A percentile compares a stretch with the other conserved stretches of the same genome.
phyloP scores from a whole-genome alignment of 805 yeast genomes.

The Suhomyces vadensis region DNA sequence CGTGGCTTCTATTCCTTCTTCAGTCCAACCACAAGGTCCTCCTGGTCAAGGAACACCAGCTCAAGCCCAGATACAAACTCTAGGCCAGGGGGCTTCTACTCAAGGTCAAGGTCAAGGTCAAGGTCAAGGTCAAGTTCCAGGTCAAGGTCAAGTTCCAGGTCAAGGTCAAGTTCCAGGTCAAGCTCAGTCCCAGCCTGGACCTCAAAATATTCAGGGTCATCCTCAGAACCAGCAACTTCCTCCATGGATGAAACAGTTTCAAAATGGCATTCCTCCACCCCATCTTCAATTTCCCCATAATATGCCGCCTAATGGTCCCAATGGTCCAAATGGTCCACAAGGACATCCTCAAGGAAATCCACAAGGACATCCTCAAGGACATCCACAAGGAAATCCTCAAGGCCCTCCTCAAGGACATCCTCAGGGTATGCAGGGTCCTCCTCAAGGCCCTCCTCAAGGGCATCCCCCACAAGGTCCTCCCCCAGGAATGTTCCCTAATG shows the following conservation, averaged over 20 bases:
- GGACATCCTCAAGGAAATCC: neutral
- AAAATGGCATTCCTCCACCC: conserved; percentile 12
- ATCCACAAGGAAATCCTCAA: neutral
- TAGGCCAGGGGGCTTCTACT: conserved; percentile 9
- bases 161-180: conserved; percentile 10
- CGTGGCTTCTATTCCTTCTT: too few species aligned
- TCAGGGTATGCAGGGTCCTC: neutral
- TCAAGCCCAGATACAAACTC: conserved; percentile 17
- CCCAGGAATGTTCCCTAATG: conserved; percentile 40
- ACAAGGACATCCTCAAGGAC: neutral
- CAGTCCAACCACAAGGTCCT: too few species aligned
- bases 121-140: neutral
- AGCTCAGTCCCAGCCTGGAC: conserved; percentile 6
- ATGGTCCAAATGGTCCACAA: conserved; percentile 7
- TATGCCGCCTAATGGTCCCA: conserved; percentile 11
- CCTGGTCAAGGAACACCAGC: conserved; percentile 17
- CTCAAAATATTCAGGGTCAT: conserved; percentile 2
- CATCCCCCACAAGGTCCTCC: conserved; percentile 17
- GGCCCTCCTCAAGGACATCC: neutral
- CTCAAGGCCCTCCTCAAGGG: neutral
- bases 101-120: conserved; percentile 6
- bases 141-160: neutral
- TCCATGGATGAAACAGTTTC: conserved; percentile 28
- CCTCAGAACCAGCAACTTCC: conserved; percentile 17
- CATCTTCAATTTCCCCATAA: conserved; percentile 16